Evolutionary conservation across 495 filamentous ascomycete genomes (phyloP).

Genomic region (Terfezia claveryi): DNA sequence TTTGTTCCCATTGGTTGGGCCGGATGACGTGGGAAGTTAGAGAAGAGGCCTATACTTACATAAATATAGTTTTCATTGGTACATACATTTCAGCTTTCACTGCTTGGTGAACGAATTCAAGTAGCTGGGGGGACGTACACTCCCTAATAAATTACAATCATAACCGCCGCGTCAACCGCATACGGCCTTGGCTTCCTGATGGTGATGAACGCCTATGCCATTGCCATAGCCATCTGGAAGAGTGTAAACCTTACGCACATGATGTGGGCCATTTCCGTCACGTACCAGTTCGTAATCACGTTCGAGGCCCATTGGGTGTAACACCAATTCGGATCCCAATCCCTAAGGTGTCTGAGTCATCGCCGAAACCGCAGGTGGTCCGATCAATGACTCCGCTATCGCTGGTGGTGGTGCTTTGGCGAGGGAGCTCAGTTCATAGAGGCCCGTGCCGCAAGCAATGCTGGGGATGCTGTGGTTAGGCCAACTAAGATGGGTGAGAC

Average conservation of each 20-base stretch:
- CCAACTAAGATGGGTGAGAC: too few species aligned
- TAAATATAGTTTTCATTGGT: too few species aligned
- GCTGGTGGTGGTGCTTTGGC: background rate
- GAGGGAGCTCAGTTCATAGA: background rate
- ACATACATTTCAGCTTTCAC: too few species aligned
- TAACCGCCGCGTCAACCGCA: slow-evolving; percentile 10
- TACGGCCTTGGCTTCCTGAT: slow-evolving; percentile 3
- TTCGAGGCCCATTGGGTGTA: slow-evolving; percentile 20
- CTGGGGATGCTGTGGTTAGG: too few species aligned
- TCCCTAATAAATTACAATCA: slow-evolving; percentile 15
- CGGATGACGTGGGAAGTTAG: background rate
- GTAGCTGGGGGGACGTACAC: slow-evolving; percentile 1
- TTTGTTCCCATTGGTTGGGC: slow-evolving; percentile 6
- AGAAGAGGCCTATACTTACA: background rate
- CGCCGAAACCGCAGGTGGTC: slow-evolving; percentile 12
- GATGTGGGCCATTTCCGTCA: slow-evolving; percentile 12
- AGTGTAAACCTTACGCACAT: slow-evolving; percentile 3
- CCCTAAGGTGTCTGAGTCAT: slow-evolving; percentile 21
- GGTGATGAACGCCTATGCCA: slow-evolving; percentile 9
- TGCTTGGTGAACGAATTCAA: too few species aligned
- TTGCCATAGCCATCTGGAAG: slow-evolving; percentile 16
- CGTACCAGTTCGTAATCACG: slow-evolving; percentile 15
- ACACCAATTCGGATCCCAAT: slow-evolving; percentile 22
- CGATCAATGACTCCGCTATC: too few species aligned
- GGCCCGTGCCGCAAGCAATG: too few species aligned